Evolutionary conservation across 176 grass and related monocot species (phyloP).

Genomic region (Bothriochloa decipiens): DNA sequence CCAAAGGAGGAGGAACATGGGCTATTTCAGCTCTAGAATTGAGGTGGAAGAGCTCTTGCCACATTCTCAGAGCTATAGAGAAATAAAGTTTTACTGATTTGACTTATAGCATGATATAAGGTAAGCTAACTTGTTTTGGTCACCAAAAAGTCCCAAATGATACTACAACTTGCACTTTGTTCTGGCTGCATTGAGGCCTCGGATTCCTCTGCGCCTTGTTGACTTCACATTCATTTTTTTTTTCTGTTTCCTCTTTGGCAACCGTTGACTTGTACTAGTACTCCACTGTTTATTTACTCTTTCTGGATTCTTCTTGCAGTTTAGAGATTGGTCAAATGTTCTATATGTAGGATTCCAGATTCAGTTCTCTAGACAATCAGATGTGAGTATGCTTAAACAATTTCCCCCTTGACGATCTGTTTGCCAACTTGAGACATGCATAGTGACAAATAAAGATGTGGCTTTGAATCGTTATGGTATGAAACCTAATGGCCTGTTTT

Average conservation of each 20-base stretch:
- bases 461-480: constrained; percentile 15
- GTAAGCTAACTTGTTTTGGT: constrained; percentile 30
- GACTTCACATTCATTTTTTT: neutral
- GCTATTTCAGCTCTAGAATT: constrained; percentile 73
- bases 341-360: constrained; percentile 47
- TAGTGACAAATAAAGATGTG: constrained; percentile 30
- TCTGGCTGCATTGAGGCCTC: neutral
- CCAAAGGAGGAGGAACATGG: constrained; percentile 60
- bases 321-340: constrained; percentile 43
- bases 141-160: neutral
- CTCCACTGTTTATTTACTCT: constrained; percentile 28
- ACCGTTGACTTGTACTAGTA: constrained; percentile 13
- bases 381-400: constrained; percentile 41
- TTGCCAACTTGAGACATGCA: constrained; percentile 34
- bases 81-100: constrained; percentile 57
- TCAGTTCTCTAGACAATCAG: constrained; percentile 38
- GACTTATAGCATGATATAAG: constrained; percentile 41
- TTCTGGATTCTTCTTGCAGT: neutral
- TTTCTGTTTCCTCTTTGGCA: neutral
- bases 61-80: constrained; percentile 59
- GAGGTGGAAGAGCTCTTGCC: constrained; percentile 93
- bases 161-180: neutral
- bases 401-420: constrained; percentile 22
- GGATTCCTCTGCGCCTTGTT: constrained; percentile 20
- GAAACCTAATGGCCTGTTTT: constrained; percentile 35